A percentile compares a stretch with the other conserved stretches of the same genome.
Evolutionary conservation across 208 protist genomes (phyloP).

Genomic region (Wallacemonas sp.): DNA sequence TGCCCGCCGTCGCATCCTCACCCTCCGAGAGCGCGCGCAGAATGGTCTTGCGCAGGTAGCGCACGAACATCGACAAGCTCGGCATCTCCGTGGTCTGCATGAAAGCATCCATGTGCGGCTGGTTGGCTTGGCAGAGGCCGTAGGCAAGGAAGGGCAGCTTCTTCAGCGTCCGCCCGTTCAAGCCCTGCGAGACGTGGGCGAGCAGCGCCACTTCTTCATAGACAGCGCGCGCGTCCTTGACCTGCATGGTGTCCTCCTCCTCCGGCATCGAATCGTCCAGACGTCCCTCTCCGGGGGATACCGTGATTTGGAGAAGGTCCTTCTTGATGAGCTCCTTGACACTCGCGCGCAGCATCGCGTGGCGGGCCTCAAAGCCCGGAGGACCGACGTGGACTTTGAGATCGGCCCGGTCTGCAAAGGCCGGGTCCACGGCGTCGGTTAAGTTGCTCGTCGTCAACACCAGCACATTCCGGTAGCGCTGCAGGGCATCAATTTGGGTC

Average conservation of each 20-base stretch:
- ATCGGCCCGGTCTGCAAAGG: constrained; percentile 97
- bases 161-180: constrained; percentile 91
- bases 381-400: constrained; percentile 93
- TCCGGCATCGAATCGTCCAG: no score
- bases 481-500: constrained; percentile 96
- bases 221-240: background rate
- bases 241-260: no score
- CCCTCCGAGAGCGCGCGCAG: constrained; percentile 2
- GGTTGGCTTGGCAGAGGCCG: constrained; percentile 19
- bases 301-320: constrained; percentile 17
- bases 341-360: constrained; percentile 72
- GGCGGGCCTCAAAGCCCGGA: constrained; percentile 77
- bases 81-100: background rate
- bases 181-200: constrained; percentile 49
- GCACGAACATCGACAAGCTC: constrained; percentile 7
- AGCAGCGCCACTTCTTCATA: constrained; percentile 29
- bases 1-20: background rate
- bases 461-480: constrained; percentile 88
- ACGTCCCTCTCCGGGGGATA: no score
- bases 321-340: constrained; percentile 76
- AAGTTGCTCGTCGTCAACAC: constrained; percentile 97
- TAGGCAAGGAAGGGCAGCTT: constrained; percentile 93
- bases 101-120: background rate
- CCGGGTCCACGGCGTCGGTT: constrained; percentile 91
- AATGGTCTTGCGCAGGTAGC: constrained; percentile 11